Evolutionary conservation across 495 filamentous ascomycete genomes (phyloP).

Genomic region (Hypoxylon fragiforme): DNA sequence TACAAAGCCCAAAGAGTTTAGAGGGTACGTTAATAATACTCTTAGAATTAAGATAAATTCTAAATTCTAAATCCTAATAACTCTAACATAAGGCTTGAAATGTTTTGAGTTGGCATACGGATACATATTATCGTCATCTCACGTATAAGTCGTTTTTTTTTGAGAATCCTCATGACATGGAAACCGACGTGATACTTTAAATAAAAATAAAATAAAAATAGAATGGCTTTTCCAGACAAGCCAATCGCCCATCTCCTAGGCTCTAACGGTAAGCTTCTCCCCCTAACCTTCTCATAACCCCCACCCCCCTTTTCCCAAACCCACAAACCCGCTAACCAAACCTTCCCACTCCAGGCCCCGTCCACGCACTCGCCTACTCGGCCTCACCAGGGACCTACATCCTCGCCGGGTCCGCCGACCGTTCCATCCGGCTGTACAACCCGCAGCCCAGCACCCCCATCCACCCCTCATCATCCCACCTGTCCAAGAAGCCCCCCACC

Average conservation of each 20-base stretch:
- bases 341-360: constrained; percentile 55
- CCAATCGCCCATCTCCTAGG: constrained; percentile 49
- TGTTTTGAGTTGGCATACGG: too few species aligned
- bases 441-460: constrained; percentile 51
- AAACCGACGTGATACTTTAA: constrained; percentile 19
- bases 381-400: constrained; percentile 71
- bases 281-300: not conserved
- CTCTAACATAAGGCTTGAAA: too few species aligned
- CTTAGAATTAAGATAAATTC: too few species aligned
- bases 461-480: constrained; percentile 40
- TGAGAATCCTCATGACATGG: constrained; percentile 21
- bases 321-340: constrained; percentile 13
- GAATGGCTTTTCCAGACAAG: constrained; percentile 46
- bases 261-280: constrained; percentile 42
- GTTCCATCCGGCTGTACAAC: constrained; percentile 80
- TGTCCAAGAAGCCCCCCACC: constrained; percentile 28
- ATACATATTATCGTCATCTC: not conserved
- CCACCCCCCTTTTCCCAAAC: too few species aligned
- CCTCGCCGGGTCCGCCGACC: constrained; percentile 85
- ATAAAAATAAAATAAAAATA: too few species aligned
- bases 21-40: constrained; percentile 4
- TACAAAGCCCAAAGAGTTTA: too few species aligned
- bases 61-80: too few species aligned
- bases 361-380: constrained; percentile 75
- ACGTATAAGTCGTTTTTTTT: constrained; percentile 8